These are phyloP conservation scores for Pseudogymnoascus sp. DNA, from an alignment of 2,329 filamentous ascomycete genomes.

Conservation along the genomic window DNA sequence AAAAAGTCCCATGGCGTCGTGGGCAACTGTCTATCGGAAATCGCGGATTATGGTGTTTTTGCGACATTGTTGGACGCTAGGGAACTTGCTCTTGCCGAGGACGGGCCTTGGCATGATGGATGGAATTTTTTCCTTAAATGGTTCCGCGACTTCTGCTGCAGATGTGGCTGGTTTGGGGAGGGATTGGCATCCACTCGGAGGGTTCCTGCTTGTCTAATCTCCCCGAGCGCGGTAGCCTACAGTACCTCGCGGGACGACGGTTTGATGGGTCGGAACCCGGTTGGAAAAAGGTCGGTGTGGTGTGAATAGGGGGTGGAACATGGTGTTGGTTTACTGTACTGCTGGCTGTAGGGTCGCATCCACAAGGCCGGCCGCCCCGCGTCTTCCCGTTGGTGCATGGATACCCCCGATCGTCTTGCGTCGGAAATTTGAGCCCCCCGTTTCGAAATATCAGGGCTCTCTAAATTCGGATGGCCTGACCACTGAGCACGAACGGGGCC, in stretches of 20 bases:
- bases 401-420: background rate
- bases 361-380: background rate
- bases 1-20: background rate
- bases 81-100: background rate
- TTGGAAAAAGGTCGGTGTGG: background rate
- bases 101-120: background rate
- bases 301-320: background rate
- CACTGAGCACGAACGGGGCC: background rate
- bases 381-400: background rate
- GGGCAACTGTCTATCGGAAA: background rate
- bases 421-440: constrained; percentile 2
- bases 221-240: background rate
- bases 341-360: background rate
- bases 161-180: background rate
- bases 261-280: background rate
- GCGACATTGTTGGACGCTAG: background rate
- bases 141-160: background rate
- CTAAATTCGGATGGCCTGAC: background rate
- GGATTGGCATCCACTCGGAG: background rate
- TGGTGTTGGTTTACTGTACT: background rate
- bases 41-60: background rate
- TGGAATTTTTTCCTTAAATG: background rate
- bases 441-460: background rate
- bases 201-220: background rate
- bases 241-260: background rate